Percentiles rank a stretch among this genome's conserved stretches.
Evolutionary conservation across 768 basidiomycete genomes (phyloP).

Genomic region (Pulveroboletus sp.): DNA sequence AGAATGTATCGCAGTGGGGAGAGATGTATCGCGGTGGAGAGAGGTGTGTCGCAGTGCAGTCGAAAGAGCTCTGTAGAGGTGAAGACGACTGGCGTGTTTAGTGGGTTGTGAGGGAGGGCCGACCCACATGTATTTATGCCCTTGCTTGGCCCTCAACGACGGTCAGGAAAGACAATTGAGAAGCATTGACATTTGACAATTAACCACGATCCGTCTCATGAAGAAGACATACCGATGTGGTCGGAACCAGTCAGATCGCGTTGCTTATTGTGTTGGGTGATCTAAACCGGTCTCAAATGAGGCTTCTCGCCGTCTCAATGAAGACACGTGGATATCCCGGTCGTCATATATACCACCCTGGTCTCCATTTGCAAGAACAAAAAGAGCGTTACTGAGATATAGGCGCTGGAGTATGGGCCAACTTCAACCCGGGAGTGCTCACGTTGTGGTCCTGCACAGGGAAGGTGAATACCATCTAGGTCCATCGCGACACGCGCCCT

Average conservation of each 20-base stretch:
- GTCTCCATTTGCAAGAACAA: constrained; percentile 20
- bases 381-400: constrained; percentile 6
- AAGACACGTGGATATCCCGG: background rate
- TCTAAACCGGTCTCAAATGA: background rate
- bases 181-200: constrained; percentile 4
- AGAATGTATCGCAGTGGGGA: no score
- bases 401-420: background rate
- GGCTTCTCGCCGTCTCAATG: background rate
- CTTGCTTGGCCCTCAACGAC: no score
- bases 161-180: constrained; percentile 14
- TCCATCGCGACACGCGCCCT: background rate
- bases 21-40: no score
- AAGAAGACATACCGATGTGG: constrained; percentile 1
- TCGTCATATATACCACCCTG: constrained; percentile 1
- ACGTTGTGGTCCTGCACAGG: background rate
- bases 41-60: no score
- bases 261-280: constrained; percentile 19
- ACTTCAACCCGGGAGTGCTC: background rate
- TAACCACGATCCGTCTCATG: background rate
- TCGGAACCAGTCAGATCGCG: constrained; percentile 1
- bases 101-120: no score
- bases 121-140: no score
- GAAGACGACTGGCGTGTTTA: no score
- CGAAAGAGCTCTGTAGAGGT: no score
- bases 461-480: background rate